A percentile compares a stretch with the other conserved stretches of the same genome.
Conservation (phyloP, 2,329 filamentous ascomycete genomes). For the Alternaria triticina region DNA sequence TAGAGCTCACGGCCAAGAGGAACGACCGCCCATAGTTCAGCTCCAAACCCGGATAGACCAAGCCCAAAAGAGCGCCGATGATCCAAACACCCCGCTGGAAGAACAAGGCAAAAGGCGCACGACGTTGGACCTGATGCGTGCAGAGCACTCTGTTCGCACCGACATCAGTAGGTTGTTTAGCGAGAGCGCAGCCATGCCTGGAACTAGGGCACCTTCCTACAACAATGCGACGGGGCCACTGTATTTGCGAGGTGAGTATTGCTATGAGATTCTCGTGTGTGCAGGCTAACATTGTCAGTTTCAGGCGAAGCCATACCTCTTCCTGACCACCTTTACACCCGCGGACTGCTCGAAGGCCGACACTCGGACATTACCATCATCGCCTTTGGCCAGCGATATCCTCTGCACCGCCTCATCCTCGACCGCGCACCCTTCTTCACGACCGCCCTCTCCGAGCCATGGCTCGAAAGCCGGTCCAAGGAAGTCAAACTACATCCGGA, state of each 20-base stretch:
- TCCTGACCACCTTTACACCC: conserved; percentile 59
- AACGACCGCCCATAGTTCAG: conserved; percentile 37
- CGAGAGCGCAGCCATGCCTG: conserved; percentile 45
- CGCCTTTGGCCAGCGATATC: conserved; percentile 60
- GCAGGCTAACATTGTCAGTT: conserved; percentile 29
- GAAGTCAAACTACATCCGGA: conserved; percentile 61
- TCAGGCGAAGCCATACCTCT: conserved; percentile 51
- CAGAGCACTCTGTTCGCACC: conserved; percentile 51
- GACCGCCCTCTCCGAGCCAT: conserved; percentile 61
- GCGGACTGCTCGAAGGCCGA: conserved; percentile 58
- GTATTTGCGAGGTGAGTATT: conserved; percentile 37
- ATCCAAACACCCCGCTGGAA: conserved; percentile 52
- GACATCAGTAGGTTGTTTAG: conserved; percentile 55
- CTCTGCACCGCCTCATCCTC: conserved; percentile 61
- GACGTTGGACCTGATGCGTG: conserved; percentile 34
- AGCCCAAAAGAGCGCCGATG: conserved; percentile 58
- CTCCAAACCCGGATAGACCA: conserved; percentile 47
- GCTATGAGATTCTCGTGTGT: not conserved
- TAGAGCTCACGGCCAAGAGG: conserved; percentile 36
- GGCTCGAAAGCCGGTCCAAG: conserved; percentile 60
- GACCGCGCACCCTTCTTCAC: conserved; percentile 64
- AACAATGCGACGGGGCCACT: conserved; percentile 45
- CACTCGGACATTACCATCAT: conserved; percentile 62
- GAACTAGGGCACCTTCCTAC: conserved; percentile 53
- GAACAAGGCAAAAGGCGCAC: conserved; percentile 30